Percentiles rank a stretch among this genome's conserved stretches.
These are phyloP conservation scores for Dacryopinax primogenitus DNA, from an alignment of 768 basidiomycete genomes.

Conservation along the genomic window DNA sequence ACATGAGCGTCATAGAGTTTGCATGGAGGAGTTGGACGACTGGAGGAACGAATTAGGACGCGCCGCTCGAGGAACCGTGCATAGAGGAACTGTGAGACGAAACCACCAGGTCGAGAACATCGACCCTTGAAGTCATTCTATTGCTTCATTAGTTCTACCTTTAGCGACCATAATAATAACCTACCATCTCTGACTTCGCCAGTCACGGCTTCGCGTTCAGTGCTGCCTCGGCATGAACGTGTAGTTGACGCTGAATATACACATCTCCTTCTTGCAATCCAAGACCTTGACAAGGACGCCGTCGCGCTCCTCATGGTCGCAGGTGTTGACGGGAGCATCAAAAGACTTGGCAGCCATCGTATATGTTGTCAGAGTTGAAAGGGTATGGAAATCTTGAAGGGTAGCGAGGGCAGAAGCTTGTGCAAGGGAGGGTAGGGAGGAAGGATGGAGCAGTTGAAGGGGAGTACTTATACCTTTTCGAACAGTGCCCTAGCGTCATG, in stretches of 20 bases:
- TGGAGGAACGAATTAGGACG: not conserved
- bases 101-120: too few relatives aligned
- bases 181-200: too few relatives aligned
- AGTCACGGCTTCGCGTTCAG: too few relatives aligned
- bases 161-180: too few relatives aligned
- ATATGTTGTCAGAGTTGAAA: not conserved
- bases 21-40: not conserved
- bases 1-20: not conserved
- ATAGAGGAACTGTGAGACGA: too few relatives aligned
- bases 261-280: conserved; percentile 7
- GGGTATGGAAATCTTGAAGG: not conserved
- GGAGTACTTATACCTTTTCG: too few relatives aligned
- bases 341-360: not conserved
- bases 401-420: not conserved
- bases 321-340: conserved; percentile 1
- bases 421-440: too few relatives aligned
- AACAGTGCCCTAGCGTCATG: too few relatives aligned
- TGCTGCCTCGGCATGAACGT: conserved; percentile 5
- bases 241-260: conserved; percentile 6
- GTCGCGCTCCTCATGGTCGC: conserved; percentile 7
- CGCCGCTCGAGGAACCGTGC: too few relatives aligned
- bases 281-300: not conserved
- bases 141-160: too few relatives aligned
- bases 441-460: too few relatives aligned
- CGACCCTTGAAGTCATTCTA: too few relatives aligned